Conservation (phyloP, 192 early-diverging fungal species). For the Mortierella claussenii region DNA sequence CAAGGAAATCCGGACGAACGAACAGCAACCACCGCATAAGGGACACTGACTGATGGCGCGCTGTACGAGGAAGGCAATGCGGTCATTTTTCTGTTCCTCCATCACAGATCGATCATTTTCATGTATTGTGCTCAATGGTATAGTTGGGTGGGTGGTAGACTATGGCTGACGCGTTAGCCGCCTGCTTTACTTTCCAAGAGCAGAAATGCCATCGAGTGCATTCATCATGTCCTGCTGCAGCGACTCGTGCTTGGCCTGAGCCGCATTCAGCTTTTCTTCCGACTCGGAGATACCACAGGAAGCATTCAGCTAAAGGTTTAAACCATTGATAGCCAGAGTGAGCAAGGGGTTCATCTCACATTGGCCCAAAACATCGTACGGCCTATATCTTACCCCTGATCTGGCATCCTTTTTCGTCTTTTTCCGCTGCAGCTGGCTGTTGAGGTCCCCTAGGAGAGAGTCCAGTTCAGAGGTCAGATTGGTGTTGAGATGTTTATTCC, state of each 20-base stretch:
- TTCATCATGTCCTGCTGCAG: constrained; percentile 47
- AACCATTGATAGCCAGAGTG: not conserved
- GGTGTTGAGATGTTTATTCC: constrained; percentile 33
- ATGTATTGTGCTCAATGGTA: too few species aligned
- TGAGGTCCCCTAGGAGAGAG: constrained; percentile 46
- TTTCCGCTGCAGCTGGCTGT: constrained; percentile 36
- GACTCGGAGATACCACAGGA: constrained; percentile 4
- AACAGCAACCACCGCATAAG: too few species aligned
- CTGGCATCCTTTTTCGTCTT: constrained; percentile 41
- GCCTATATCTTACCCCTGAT: constrained; percentile 6
- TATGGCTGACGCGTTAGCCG: too few species aligned
- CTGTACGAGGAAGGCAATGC: too few species aligned
- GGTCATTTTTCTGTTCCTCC: too few species aligned
- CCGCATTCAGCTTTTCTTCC: constrained; percentile 34
- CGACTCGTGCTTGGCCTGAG: constrained; percentile 39
- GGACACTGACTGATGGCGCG: too few species aligned
- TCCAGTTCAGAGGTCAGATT: constrained; percentile 46
- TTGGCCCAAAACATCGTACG: too few species aligned
- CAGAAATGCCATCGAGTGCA: constrained; percentile 45
- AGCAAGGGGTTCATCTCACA: too few species aligned
- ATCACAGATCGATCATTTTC: too few species aligned
- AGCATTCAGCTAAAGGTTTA: constrained; percentile 2
- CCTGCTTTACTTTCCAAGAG: constrained; percentile 38
- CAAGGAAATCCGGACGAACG: too few species aligned
- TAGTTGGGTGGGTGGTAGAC: too few species aligned